These are phyloP conservation scores for Cubamyces sp. DNA, from an alignment of 768 basidiomycete species.

Conservation along the genomic window DNA sequence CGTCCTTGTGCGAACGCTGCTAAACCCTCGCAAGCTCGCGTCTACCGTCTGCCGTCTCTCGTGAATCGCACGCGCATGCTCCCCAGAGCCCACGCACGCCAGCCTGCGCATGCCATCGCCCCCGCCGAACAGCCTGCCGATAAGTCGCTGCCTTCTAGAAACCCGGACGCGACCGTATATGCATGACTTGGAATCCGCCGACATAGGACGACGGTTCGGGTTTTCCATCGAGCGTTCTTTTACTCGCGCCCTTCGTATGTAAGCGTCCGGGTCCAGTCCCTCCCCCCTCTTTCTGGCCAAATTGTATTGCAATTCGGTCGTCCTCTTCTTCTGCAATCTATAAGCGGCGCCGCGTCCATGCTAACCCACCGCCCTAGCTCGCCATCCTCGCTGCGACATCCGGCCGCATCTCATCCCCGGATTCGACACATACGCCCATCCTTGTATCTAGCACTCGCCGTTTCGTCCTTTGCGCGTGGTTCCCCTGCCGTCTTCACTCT, in stretches of 20 bases:
- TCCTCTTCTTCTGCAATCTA: neutral
- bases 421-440: neutral
- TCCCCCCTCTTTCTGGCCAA: constrained; percentile 5
- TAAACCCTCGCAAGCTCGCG: neutral
- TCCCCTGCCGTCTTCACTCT: neutral
- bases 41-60: too few species aligned
- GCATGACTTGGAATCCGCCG: constrained; percentile 20
- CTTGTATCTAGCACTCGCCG: too few species aligned
- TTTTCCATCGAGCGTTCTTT: constrained; percentile 21
- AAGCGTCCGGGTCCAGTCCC: constrained; percentile 18
- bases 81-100: neutral
- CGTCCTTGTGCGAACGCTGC: constrained; percentile 6
- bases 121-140: constrained; percentile 7
- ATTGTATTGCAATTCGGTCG: constrained; percentile 13
- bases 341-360: constrained; percentile 7
- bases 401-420: constrained; percentile 20
- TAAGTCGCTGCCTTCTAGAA: constrained; percentile 15
- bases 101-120: too few species aligned
- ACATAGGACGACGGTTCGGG: constrained; percentile 8
- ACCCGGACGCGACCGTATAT: neutral
- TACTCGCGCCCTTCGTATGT: constrained; percentile 11
- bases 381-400: constrained; percentile 10
- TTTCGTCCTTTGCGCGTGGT: neutral
- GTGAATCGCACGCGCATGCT: neutral
- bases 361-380: constrained; percentile 3